Percentiles rank a stretch among this genome's conserved stretches.
phyloP scores from a whole-genome alignment of 805 yeast genomes.

The Cyberlindnera nakhonratchasimensis region DNA sequence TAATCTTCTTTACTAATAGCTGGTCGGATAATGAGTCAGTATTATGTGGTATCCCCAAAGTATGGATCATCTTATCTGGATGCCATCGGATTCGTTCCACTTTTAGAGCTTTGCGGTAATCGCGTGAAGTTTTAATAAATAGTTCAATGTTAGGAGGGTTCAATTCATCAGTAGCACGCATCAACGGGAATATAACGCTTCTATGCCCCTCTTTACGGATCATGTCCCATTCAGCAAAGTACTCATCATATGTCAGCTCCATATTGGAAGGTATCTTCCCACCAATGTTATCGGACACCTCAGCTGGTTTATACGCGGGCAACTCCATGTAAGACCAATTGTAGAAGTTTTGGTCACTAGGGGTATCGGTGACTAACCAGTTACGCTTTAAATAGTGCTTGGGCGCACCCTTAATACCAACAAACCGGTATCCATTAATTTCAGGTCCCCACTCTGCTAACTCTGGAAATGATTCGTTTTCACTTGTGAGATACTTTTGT shows the following conservation, averaged over 20 bases:
- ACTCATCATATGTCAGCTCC: constrained; percentile 17
- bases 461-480: too few species aligned
- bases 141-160: constrained; percentile 8
- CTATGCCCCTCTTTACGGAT: constrained; percentile 11
- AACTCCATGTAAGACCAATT: constrained; percentile 23
- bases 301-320: constrained; percentile 14
- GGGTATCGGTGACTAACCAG: constrained; percentile 6
- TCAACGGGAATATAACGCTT: constrained; percentile 27
- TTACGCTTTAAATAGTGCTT: constrained; percentile 15
- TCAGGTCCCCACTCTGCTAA: constrained; percentile 28
- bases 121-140: constrained; percentile 17
- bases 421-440: constrained; percentile 28
- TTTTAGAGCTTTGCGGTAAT: constrained; percentile 30
- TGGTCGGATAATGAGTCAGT: constrained; percentile 5
- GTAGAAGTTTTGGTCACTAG: constrained; percentile 5
- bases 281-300: neutral
- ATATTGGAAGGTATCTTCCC: neutral
- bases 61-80: constrained; percentile 56
- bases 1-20: constrained; percentile 29
- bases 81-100: constrained; percentile 64
- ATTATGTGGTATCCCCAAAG: constrained; percentile 21
- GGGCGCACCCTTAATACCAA: constrained; percentile 2
- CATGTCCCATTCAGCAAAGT: constrained; percentile 29
- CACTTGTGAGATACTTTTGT: too few species aligned
- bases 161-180: constrained; percentile 33